These are phyloP conservation scores for Adenanthera pavonina DNA, from an alignment of 306 rosid genomes.

Conservation along the genomic window DNA sequence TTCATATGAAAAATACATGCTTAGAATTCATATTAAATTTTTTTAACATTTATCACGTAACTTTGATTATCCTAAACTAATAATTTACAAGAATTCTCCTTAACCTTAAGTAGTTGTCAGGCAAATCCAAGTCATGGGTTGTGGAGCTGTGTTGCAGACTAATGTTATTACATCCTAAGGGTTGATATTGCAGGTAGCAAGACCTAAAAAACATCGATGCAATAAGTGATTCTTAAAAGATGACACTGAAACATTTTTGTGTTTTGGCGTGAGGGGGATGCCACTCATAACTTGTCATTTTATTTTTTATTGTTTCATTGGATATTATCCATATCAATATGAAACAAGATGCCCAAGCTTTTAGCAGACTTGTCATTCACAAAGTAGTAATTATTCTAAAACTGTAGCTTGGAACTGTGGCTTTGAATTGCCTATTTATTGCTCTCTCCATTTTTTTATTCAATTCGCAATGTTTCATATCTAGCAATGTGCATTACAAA, in stretches of 20 bases:
- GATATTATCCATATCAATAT: constrained; percentile 16
- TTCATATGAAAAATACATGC: constrained; percentile 9
- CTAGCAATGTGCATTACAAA: neutral
- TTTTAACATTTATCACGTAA: constrained; percentile 5
- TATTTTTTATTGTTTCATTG: neutral
- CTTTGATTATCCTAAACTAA: constrained; percentile 17
- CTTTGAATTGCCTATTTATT: neutral
- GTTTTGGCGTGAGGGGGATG: constrained; percentile 20
- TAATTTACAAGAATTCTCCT: constrained; percentile 52
- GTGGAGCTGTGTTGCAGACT: constrained; percentile 59
- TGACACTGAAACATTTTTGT: neutral
- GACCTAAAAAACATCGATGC: constrained; percentile 45
- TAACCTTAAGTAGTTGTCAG: constrained; percentile 56
- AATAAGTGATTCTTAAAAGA: constrained; percentile 41
- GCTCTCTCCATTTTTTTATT: neutral
- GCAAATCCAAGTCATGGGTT: constrained; percentile 46
- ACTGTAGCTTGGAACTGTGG: neutral
- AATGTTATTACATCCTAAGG: constrained; percentile 51
- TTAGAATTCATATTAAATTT: constrained; percentile 26
- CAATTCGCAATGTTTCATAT: neutral
- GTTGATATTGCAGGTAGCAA: constrained; percentile 52
- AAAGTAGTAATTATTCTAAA: neutral
- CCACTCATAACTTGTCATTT: neutral
- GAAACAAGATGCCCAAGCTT: constrained; percentile 26
- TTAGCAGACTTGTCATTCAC: neutral